Evolutionary conservation across 148 eudicot genomes (phyloP), one percentile per base, ranked within the genome.

Genomic region (Rhododendron vialii): DNA sequence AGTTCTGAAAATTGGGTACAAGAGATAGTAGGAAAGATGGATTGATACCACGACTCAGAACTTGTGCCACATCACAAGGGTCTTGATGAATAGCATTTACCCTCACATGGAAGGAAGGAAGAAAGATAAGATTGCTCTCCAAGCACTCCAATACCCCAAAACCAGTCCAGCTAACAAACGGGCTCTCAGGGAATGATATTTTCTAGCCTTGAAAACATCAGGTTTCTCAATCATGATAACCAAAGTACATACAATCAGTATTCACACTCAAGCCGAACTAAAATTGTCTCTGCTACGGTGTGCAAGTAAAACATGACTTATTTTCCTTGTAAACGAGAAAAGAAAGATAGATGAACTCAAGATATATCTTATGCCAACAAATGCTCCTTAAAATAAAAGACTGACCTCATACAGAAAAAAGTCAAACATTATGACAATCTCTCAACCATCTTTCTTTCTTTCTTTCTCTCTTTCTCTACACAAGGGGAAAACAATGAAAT

Each of bases 341-440:
- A 65, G 71, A 22, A 15, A 28, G 76, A 69, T 15, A 63, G 75
- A 30, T 71, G 38, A 30, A 71, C 76, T 71, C 20, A 1, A 33
- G 63, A 48, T 36, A 73, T 48, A 48, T 84, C n/a, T 59, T 6
- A 59, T 26, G 59, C 61, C 43, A 45, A 78, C 76, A 78, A 85
- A 41, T 61, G 82, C 85, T 83, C 81, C 82, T 55, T 75, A 82
- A 24, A 53, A 47, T 28, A 80, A 30, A 71, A 30, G 85, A 82
- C 75, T 50, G 41, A 63, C 48, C 78, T 53, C 76, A 38, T 77
- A 65, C 67, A 83, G 26, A 33, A 83, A 83, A 84, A 36, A 77
- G 51, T 85, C 81, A 84, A 78, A 84, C 89, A 79, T 85, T 78
- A 85, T 76, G 59, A 71, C 80, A 73, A 57, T 82, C 83, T 87